Evolutionary conservation across 2,329 filamentous ascomycete genomes (phyloP), one percentile per base, ranked within the genome.

Genomic region (Alternaria triticina): DNA sequence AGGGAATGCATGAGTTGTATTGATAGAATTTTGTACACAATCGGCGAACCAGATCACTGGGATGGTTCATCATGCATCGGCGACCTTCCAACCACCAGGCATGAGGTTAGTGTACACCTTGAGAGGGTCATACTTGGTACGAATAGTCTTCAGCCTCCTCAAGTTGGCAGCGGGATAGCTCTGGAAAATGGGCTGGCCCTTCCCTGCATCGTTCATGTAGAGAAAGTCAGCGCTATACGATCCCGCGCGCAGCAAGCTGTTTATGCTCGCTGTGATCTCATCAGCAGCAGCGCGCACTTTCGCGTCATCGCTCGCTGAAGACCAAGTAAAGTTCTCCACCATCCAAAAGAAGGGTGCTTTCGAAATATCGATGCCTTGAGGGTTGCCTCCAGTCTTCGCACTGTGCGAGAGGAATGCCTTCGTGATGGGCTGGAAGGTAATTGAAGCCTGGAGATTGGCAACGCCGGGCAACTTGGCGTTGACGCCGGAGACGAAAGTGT

Each of bases 101-200:
- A 73, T 68, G 15, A 74, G 30, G 15, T 72, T 57, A 1, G 71
- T 72, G 20, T 76, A 79, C 1, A 75, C 61, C 27, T 67, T 70
- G 2, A 65, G 57, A 3, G 74, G 74, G 56, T 80, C 77, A 36
- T 78, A 79, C 60, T 74, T 72, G 2, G 60, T 54, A 45, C 77
- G 75, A 47, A 79, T 70, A 44, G 54, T 20, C 56, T 77, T 66
- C 55, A 80, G 45, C 46, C 61, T 68, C 54, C 65, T 55, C 25
- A 79, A 43, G 60, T 78, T 79, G 4, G 62, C 61, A n/a, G 68
- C 70, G 17, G 71, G 73, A 52, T 78, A 80, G 36, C 70, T 69
- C 9, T 68, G 59, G 22, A 75, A 75, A 6, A 75, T 60, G 1
- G 66, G 67, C 55, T 74, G 73, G 15, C 70, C 67, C 44, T 68